Base-by-base conservation (phyloP, 306 rosid genomes). In the Trichosanthes truncata region DNA sequence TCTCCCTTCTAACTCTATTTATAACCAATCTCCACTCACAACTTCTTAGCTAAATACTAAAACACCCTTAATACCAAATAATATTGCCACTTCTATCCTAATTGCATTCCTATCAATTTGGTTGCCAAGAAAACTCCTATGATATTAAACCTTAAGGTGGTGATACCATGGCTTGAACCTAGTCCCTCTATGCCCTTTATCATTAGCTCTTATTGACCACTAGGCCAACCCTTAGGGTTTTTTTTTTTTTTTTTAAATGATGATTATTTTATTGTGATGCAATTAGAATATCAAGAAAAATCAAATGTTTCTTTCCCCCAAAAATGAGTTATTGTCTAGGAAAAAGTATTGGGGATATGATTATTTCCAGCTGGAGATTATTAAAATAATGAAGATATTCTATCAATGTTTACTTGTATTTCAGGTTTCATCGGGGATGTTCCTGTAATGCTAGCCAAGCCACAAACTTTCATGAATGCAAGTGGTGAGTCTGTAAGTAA, bases 401-500 rank as follows among this genome's bases (percentile, higher is more conserved):
- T 38, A 33, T 20, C 26, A 75, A 13, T 1, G 33, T 77, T 38
- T 59, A 17, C n/a, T 11, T 46, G 7, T 68, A 11, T 84, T 86
- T 67, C 90, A 95, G 97, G 99, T 63, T 82, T 77, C 81, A 79
- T 95, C 65, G 97, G 97, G 41, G 94, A 91, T 68, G 87, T 85
- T 72, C 97, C 99, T 0, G 85, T 95, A 46, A 85, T 95, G 82
- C 93, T 95, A 81, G 93, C 93, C 63, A 93, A 95, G 80, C 99
- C 99, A 43, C 97, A 93, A 82, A 95, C 97, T 78, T 95, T 84
- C 85, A 95, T 95, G 99, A 93, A 95, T 81, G 74, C 62, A 84
- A 93, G 99, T 72, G 99, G 99, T 85, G 93, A 91, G 93, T 95
- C 99, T 80, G 99, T 95, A 91, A 89, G 99, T 91, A 79, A 83